These are phyloP conservation scores for Podospora appendiculata DNA, from an alignment of 495 filamentous ascomycete genomes.

Conservation along the genomic window DNA sequence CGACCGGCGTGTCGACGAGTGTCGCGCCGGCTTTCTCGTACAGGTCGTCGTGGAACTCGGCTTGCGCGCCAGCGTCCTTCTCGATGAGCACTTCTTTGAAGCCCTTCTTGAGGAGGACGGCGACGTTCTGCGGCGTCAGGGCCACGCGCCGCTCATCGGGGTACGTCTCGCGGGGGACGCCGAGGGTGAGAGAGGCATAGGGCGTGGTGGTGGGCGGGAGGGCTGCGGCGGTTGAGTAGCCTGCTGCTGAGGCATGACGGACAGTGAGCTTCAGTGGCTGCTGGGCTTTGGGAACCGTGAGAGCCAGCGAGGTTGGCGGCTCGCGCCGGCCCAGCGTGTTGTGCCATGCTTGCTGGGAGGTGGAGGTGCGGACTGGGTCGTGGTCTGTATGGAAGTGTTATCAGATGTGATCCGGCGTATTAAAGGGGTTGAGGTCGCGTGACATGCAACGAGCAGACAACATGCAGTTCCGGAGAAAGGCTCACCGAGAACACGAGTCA, in stretches of 20 bases:
- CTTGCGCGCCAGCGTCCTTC: slow-evolving; percentile 62
- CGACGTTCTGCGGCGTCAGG: slow-evolving; percentile 71
- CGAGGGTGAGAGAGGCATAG: slow-evolving; percentile 60
- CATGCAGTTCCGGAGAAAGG: not conserved
- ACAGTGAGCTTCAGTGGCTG: slow-evolving; percentile 14
- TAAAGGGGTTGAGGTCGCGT: too few species aligned
- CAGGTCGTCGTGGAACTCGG: slow-evolving; percentile 62
- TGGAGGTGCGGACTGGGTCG: slow-evolving; percentile 2
- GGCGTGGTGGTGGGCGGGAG: slow-evolving; percentile 46
- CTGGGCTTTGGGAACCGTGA: slow-evolving; percentile 8
- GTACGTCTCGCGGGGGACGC: slow-evolving; percentile 63
- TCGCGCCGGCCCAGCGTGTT: slow-evolving; percentile 10
- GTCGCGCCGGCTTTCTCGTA: slow-evolving; percentile 68
- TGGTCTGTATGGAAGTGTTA: too few species aligned
- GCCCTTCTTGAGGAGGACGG: slow-evolving; percentile 69
- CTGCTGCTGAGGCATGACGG: slow-evolving; percentile 24
- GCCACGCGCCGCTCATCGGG: slow-evolving; percentile 70
- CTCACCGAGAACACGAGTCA: slow-evolving; percentile 15
- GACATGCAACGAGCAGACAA: not conserved
- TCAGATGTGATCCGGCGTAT: too few species aligned
- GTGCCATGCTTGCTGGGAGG: slow-evolving; percentile 27
- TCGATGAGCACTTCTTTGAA: slow-evolving; percentile 67
- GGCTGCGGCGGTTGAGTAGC: slow-evolving; percentile 27
- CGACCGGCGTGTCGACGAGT: slow-evolving; percentile 48
- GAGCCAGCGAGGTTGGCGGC: slow-evolving; percentile 11